Evolutionary conservation across 768 basidiomycete species (phyloP).

Genomic region (Auriscalpium vulgare): DNA sequence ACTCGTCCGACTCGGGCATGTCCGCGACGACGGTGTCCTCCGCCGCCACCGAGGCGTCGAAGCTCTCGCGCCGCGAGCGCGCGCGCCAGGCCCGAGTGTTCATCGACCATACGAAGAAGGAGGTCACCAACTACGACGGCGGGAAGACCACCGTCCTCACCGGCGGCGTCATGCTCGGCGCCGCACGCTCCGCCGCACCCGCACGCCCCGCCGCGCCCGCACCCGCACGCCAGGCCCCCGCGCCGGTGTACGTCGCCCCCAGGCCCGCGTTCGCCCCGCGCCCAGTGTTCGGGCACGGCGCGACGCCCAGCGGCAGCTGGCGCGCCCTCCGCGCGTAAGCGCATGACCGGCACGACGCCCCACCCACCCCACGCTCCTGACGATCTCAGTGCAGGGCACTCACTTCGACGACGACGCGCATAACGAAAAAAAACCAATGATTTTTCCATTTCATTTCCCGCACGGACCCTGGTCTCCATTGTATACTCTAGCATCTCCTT

Average conservation of each 20-base stretch:
- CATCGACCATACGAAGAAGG: slow-evolving; percentile 66
- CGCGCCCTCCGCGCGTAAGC: slow-evolving; percentile 44
- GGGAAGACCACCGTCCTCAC: slow-evolving; percentile 85
- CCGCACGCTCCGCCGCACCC: slow-evolving; percentile 15
- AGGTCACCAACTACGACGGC: slow-evolving; percentile 80
- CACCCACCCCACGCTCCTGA: background rate
- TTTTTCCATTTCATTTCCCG: slow-evolving; percentile 14
- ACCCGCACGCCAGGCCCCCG: slow-evolving; percentile 28
- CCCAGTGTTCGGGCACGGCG: background rate
- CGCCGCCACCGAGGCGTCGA: slow-evolving; percentile 28
- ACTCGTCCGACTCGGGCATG: slow-evolving; percentile 34
- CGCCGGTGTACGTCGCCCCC: slow-evolving; percentile 19
- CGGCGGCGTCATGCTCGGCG: slow-evolving; percentile 82
- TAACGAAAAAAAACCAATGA: slow-evolving; percentile 10
- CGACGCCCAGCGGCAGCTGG: slow-evolving; percentile 37
- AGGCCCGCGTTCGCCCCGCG: background rate
- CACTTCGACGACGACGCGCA: background rate
- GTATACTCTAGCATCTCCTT: slow-evolving; percentile 19
- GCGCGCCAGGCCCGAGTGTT: slow-evolving; percentile 64
- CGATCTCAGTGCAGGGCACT: slow-evolving; percentile 2
- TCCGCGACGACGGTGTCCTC: slow-evolving; percentile 35
- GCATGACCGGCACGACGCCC: background rate
- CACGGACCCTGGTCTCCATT: slow-evolving; percentile 18
- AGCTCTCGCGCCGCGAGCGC: slow-evolving; percentile 61
- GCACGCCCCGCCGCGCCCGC: slow-evolving; percentile 17